Percentiles rank a stretch among this genome's conserved stretches.
These are phyloP conservation scores for thale cress (Arabidopsis thaliana) DNA, from an alignment of 345 rosid genomes.

Conservation along the genomic window TAIR10.1 NC_003071.7:9478501-9479000, in stretches of 20 bases:
- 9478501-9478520: no score
- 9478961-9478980: no score
- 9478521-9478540: no score
- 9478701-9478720: conserved; percentile 53
- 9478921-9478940: neutral
- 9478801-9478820: conserved; percentile 96
- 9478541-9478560: neutral
- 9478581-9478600: neutral
- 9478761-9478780: conserved; percentile 99
- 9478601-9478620: neutral
- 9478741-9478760: conserved; percentile 97
- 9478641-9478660: no score
- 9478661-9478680: neutral
- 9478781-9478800: conserved; percentile 98
- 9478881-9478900: neutral
- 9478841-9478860: conserved; percentile 37
- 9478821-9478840: conserved; percentile 62
- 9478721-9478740: conserved; percentile 97
- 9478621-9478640: no score
- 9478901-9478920: neutral
- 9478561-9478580: neutral
- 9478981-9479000: no score
- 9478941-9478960: no score
- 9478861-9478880: neutral
- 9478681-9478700: neutral